Conservation (phyloP, 1,139 yeast genomes). For the Blastobotrys indianensis region DNA sequence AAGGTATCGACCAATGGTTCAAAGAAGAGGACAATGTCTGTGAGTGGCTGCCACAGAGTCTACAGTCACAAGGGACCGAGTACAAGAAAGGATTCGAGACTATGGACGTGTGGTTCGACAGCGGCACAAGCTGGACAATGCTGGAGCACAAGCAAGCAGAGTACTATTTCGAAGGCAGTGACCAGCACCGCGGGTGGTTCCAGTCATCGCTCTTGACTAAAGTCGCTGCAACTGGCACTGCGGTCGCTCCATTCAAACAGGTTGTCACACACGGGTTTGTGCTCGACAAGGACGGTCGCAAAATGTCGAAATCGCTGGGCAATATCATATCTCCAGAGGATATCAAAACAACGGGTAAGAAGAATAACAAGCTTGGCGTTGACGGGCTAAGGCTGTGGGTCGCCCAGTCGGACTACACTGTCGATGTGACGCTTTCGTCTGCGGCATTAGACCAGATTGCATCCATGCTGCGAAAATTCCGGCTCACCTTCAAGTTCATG, state of each 20-base stretch:
- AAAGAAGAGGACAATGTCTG: slow-evolving; percentile 45
- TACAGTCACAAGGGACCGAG: slow-evolving; percentile 33
- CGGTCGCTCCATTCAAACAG: slow-evolving; percentile 59
- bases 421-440: slow-evolving; percentile 71
- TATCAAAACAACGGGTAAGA: slow-evolving; percentile 43
- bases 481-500: slow-evolving; percentile 74
- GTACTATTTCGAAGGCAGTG: slow-evolving; percentile 87
- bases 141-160: slow-evolving; percentile 52
- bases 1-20: slow-evolving; percentile 40
- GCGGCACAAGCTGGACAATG: slow-evolving; percentile 89
- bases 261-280: slow-evolving; percentile 92
- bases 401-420: slow-evolving; percentile 81
- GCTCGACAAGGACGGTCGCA: slow-evolving; percentile 74
- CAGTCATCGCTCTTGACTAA: slow-evolving; percentile 86
- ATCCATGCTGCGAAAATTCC: slow-evolving; percentile 71
- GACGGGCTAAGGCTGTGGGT: slow-evolving; percentile 91
- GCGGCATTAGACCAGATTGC: slow-evolving; percentile 69
- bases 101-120: slow-evolving; percentile 98
- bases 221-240: slow-evolving; percentile 41
- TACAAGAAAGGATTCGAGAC: slow-evolving; percentile 75
- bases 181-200: slow-evolving; percentile 98
- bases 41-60: slow-evolving; percentile 64
- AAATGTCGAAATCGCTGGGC: slow-evolving; percentile 93
- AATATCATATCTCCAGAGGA: slow-evolving; percentile 67
- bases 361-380: slow-evolving; percentile 67